Base-by-base conservation (phyloP, 2,329 filamentous ascomycete genomes). In the Colletotrichum orchidophilum region DNA sequence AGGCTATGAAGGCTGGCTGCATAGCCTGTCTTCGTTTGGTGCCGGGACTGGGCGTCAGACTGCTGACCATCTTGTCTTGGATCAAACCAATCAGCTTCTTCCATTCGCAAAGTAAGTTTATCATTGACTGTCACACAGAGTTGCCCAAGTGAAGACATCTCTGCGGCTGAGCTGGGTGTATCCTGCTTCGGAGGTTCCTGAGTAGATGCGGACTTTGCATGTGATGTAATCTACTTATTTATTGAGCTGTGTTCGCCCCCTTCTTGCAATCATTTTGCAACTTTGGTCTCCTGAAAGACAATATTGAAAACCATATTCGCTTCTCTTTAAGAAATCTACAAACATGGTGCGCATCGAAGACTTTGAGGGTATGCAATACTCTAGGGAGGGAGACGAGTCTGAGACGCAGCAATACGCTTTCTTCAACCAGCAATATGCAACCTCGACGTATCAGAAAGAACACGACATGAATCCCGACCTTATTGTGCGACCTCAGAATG, bases 391-490 rank as follows among this genome's bases (percentile, higher is more conserved):
- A 21, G 61, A 69, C 46, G 54, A 69, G 33, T 15, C 42, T 24
- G 66, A 65, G 26, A 42, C 54, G 53, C 66, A 53, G 12, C 61
- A 69, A 12, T 69, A 69, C 0, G 61, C 66, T 3, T 69, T 69
- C 27, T 69, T 69, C 53, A 69, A 69, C 53, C 66, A 82, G 42
- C 82, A 86, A 74, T 86, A 86, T 75, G 84, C 85, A 3, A 80
- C 81, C 1, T 83, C 83, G 1, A 81, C 81, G 1, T 80, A 86
- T 69, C 78, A 80, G 7, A 63, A 75, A 18, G 82, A 84, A 21
- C 83, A 82, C 52, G 75, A 84, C 58, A 82, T 86, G 75, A 77
- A 83, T 66, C 85, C 85, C 2, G 81, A 74, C 3, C 77, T 85
- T 33, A 85, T 87, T 49, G 76, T 86, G 0, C 81, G 83, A 62